phyloP scores from a whole-genome alignment of 805 yeast species.

The Cyberlindnera misumaiensis region DNA sequence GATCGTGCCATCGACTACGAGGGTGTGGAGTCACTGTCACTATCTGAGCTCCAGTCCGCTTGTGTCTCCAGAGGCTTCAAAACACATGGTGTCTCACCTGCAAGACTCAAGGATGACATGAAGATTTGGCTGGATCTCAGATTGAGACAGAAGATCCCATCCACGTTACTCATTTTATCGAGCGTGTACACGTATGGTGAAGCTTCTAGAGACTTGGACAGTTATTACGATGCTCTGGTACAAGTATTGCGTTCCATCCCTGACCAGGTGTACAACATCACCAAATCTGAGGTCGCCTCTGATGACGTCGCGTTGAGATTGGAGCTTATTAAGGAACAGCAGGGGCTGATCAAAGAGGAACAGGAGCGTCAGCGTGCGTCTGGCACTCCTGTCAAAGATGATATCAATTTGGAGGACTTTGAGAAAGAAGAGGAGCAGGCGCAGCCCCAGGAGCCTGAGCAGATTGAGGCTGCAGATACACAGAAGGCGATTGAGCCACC shows the following conservation, averaged over 20 bases:
- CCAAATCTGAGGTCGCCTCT: constrained; percentile 78
- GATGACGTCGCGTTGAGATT: constrained; percentile 55
- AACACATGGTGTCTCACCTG: constrained; percentile 72
- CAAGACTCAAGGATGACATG: constrained; percentile 74
- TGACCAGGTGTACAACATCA: constrained; percentile 91
- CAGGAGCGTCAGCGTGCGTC: constrained; percentile 42
- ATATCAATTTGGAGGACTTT: constrained; percentile 31
- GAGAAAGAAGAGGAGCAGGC: constrained; percentile 21
- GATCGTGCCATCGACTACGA: constrained; percentile 90
- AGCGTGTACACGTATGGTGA: constrained; percentile 86
- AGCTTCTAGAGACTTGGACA: constrained; percentile 37
- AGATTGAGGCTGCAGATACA: constrained; percentile 8
- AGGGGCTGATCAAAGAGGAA: constrained; percentile 79
- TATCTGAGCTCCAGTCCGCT: constrained; percentile 77
- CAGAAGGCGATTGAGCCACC: constrained; percentile 11
- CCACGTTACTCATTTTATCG: constrained; percentile 77
- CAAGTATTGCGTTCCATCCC: constrained; percentile 88
- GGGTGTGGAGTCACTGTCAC: constrained; percentile 78
- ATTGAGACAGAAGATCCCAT: constrained; percentile 84
- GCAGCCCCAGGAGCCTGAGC: constrained; percentile 5
- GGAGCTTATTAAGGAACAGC: constrained; percentile 73
- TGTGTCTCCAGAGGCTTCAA: constrained; percentile 93
- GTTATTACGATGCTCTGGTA: constrained; percentile 78
- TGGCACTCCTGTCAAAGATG: constrained; percentile 27
- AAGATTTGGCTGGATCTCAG: constrained; percentile 86